These are phyloP conservation scores for Verticillium klebahnii DNA, from an alignment of 2,329 filamentous ascomycete species.

Conservation along the genomic window DNA sequence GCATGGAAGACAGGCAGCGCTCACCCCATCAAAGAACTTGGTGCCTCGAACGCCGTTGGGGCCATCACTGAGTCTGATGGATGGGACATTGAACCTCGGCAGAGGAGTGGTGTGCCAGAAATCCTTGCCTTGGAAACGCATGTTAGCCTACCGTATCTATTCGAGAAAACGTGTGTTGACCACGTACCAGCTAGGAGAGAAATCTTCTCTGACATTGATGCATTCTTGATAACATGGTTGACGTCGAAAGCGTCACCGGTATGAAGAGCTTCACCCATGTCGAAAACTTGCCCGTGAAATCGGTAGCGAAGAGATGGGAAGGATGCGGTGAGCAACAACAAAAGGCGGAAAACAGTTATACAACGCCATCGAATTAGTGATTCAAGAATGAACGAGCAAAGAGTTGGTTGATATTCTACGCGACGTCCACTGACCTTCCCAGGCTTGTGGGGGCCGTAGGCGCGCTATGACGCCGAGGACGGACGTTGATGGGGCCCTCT, in stretches of 20 bases:
- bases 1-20: slow-evolving; percentile 5
- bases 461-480: too few relatives aligned
- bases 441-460: too few relatives aligned
- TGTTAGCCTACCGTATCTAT: not conserved
- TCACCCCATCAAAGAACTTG: not conserved
- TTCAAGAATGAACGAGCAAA: too few relatives aligned
- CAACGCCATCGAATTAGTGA: too few relatives aligned
- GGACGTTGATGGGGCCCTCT: too few relatives aligned
- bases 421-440: too few relatives aligned
- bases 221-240: too few relatives aligned
- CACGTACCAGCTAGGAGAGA: slow-evolving; percentile 1
- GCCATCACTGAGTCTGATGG: not conserved
- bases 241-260: not conserved
- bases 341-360: too few relatives aligned
- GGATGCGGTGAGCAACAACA: too few relatives aligned
- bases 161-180: slow-evolving; percentile 26
- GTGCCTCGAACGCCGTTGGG: slow-evolving; percentile 1
- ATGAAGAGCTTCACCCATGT: not conserved
- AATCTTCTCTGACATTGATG: not conserved
- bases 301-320: too few relatives aligned
- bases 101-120: not conserved
- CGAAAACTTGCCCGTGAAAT: not conserved
- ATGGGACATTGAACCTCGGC: not conserved
- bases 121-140: slow-evolving; percentile 43
- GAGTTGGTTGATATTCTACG: too few relatives aligned